Percentiles rank a stretch among this genome's conserved stretches.
These are phyloP conservation scores for Rhododendron henanense DNA, from an alignment of 148 eudicot species.

Conservation along the genomic window DNA sequence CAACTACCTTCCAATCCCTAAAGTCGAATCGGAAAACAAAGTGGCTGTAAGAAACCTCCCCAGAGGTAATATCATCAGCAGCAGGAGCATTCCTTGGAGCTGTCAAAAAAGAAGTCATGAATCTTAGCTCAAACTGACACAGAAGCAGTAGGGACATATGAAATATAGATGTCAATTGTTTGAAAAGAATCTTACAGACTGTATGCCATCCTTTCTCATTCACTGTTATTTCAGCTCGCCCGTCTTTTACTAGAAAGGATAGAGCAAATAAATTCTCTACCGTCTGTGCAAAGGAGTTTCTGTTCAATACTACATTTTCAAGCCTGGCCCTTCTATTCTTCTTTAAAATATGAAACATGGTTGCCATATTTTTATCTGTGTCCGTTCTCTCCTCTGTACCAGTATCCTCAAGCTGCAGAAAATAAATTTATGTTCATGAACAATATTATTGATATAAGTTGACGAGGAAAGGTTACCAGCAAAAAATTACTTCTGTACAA, in stretches of 20 bases:
- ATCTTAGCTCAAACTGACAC: background rate
- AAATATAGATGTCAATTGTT: no score
- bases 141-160: background rate
- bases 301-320: constrained; percentile 64
- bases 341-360: constrained; percentile 70
- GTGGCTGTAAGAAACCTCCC: constrained; percentile 65
- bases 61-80: constrained; percentile 62
- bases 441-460: background rate
- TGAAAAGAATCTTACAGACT: constrained; percentile 40
- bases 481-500: background rate
- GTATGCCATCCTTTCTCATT: constrained; percentile 63
- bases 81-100: constrained; percentile 93
- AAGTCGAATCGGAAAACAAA: constrained; percentile 86
- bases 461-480: background rate
- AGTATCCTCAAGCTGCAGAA: constrained; percentile 60
- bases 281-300: constrained; percentile 77
- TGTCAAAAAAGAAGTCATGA: constrained; percentile 19
- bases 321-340: constrained; percentile 55
- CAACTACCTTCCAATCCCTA: constrained; percentile 80
- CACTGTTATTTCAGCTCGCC: constrained; percentile 64
- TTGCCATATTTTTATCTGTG: constrained; percentile 86
- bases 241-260: constrained; percentile 88
- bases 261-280: constrained; percentile 89
- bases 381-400: constrained; percentile 67
- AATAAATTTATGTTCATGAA: background rate